Base-by-base conservation (phyloP, 2,329 filamentous ascomycete genomes). In the Alternaria sp. region DNA sequence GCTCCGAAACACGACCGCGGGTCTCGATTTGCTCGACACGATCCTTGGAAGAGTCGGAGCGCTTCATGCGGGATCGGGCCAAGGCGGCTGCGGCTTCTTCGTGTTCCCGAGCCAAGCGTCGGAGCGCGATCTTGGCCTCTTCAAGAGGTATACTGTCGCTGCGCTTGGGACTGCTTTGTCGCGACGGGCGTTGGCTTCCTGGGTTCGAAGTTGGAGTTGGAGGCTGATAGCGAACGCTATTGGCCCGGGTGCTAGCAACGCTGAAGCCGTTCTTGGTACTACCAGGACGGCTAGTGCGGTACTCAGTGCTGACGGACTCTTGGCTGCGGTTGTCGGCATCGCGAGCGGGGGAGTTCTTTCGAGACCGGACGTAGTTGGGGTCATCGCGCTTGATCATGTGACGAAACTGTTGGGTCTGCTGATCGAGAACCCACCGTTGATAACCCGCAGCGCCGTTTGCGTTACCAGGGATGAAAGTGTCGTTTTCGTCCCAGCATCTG, bases 381-480 rank as follows among this genome's bases (percentile, higher is more conserved):
- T 79, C 76, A 58, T 80, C 78, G 63, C 74, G 70, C 57, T 75
- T 76, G 48, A 75, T 63, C 78, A 80, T 80, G 51, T 78, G 76
- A 9, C 78, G 72, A 63, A 80, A 80, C 11, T 68, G 60, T n/a
- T 72, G 64, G 43, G 78, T 79, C 53, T 78, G 74, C 36, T 76
- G 60, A 59, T 84, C 83, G 46, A 82, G 74, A 62, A 77, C 80
- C 82, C 82, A 85, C 48, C 82, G 81, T 55, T 81, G 80, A 66
- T 84, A 85, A 8, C 60, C 65, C 18, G 60, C 59, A 10, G 55
- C 63, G 18, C 54, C 56, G 9, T 57, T 60, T 32, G 55, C 51
- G 4, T 82, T 82, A 1, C 82, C 83, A 4, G 81, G 81, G 44
- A 85, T 81, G 70, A 85, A 85, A n/a, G 75, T 78, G 55, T 82